Base-by-base conservation (phyloP, 2,329 filamentous ascomycete species). In the Fusarium veterinarium region DNA sequence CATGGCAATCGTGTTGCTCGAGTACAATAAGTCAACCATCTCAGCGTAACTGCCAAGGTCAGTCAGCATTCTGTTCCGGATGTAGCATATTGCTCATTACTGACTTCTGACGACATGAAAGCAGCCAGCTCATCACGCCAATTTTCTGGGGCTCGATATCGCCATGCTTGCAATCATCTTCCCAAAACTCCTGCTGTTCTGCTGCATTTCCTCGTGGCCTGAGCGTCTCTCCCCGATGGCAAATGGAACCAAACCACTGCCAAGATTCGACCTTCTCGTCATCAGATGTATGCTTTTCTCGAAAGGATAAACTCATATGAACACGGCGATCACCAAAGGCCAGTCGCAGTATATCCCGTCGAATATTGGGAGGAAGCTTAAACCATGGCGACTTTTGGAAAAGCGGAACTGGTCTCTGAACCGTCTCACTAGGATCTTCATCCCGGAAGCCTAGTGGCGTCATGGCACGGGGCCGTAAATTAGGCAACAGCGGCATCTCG, bases 21-120 rank as follows among this genome's bases (percentile, higher is more conserved):
- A 48, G n/a, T 67, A 67, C 4, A 67, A 16, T 0, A 67, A 33
- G 8, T 67, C 63, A 13, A 67, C 42, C 3, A 42, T 40, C 31
- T 67, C 64, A 13, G 40, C 40, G 25, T 67, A 67, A 23, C 55
- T 67, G 7, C 0, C n/a, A 30, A 17, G 13, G 6, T 11, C 2
- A 2, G 33, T 66, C n/a, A 66, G 38, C 8, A 6, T 9, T 12
- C 16, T 20, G 8, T 33, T 13, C n/a, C 16, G 14, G 7, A 20
- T 23, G 33, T 19, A 14, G 9, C 14, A 12, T 4, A 6, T 1
- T 9, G 3, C n/a, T 16, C 9, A 13, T 7, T 33, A 60, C 61
- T 64, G 23, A 67, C 63, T 67, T 67, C n/a, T 67, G 64, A 3
- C 64, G 64, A 48, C 63, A 67, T 2, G 64, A 67, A 2, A 67